Percentiles rank a stretch among this genome's conserved stretches.
phyloP scores from a whole-genome alignment of 345 rosid genomes.

The Syzygium aqueum region DNA sequence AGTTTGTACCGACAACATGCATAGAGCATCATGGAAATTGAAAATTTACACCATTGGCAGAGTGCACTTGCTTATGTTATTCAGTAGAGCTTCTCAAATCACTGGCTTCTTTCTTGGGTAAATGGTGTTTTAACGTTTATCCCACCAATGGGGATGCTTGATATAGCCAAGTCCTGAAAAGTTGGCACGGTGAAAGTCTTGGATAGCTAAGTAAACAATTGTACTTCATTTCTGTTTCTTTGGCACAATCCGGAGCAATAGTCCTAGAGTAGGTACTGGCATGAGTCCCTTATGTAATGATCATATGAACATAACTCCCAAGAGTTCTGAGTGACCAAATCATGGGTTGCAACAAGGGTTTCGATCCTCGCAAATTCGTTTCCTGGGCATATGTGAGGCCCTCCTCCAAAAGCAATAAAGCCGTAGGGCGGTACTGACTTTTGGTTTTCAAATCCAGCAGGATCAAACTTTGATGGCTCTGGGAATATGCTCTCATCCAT shows the following conservation, averaged over 20 bases:
- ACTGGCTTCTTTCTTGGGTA: not conserved
- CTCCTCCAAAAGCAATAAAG: conserved; percentile 28
- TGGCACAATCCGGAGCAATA: conserved; percentile 20
- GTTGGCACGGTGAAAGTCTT: not conserved
- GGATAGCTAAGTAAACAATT: not conserved
- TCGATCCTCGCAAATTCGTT: conserved; percentile 42
- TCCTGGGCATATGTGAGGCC: conserved; percentile 49
- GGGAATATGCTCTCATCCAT: conserved; percentile 19
- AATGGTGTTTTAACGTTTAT: not conserved
- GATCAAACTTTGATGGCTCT: conserved; percentile 15
- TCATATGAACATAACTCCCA: conserved; percentile 30
- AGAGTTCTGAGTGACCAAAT: conserved; percentile 30
- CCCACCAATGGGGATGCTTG: not conserved
- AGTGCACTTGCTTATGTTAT: not conserved
- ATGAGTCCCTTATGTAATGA: conserved; percentile 23
- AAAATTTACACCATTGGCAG: not conserved
- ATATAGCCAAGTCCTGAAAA: not conserved
- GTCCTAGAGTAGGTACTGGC: conserved; percentile 38
- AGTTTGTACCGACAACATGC: not conserved
- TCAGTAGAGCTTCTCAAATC: not conserved
- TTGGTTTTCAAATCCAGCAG: conserved; percentile 15
- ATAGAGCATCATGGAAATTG: not conserved
- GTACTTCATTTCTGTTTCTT: not conserved
- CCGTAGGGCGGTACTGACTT: conserved; percentile 9
- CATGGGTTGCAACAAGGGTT: conserved; percentile 29